Evolutionary conservation across 306 rosid species (phyloP).

Genomic region (Vachellia collinsii): DNA sequence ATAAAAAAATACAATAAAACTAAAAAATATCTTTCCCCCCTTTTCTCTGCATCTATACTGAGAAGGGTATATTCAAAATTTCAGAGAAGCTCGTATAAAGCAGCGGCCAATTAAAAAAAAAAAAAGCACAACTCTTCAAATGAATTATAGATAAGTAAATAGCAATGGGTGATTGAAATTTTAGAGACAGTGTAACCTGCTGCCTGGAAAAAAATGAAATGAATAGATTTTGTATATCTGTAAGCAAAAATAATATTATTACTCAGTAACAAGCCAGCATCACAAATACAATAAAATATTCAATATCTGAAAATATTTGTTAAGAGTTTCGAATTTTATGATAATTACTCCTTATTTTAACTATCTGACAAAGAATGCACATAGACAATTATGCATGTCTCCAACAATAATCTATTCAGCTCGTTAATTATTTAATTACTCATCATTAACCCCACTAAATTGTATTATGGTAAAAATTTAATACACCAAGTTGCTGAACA

Average conservation of each 20-base stretch:
- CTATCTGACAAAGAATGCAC: conserved; percentile 44
- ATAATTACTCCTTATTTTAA: conserved; percentile 9
- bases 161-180: too few relatives aligned
- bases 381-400: conserved; percentile 32
- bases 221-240: neutral
- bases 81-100: neutral
- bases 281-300: neutral
- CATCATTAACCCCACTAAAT: conserved; percentile 8
- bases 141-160: too few relatives aligned
- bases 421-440: neutral
- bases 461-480: conserved; percentile 24
- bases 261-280: neutral
- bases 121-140: too few relatives aligned
- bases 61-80: too few relatives aligned
- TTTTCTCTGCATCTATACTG: too few relatives aligned
- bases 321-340: conserved; percentile 3
- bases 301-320: neutral
- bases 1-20: too few relatives aligned
- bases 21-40: too few relatives aligned
- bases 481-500: neutral
- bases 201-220: too few relatives aligned
- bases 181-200: too few relatives aligned
- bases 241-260: neutral
- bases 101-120: neutral
- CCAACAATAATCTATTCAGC: neutral